Conservation (phyloP, 2,329 filamentous ascomycete genomes). For the Lecanicillium sp. region DNA sequence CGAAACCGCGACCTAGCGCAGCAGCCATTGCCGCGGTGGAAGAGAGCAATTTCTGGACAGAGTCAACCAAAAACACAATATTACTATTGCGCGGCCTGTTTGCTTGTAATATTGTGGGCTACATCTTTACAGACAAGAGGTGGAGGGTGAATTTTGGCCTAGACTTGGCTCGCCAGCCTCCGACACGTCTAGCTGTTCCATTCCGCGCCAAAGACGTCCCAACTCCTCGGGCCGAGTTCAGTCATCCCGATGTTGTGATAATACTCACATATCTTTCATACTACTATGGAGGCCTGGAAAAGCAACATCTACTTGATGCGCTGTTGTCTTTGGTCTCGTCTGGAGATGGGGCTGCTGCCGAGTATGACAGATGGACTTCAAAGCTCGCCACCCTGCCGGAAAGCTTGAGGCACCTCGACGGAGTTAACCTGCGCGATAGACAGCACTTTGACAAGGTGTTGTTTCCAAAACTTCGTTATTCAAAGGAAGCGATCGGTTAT, state of each 20-base stretch:
- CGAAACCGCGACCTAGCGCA: conserved; percentile 21
- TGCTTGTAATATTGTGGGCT: conserved; percentile 43
- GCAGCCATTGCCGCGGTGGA: conserved; percentile 28
- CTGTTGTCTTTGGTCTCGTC: conserved; percentile 24
- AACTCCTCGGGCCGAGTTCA: conserved; percentile 48
- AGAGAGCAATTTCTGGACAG: conserved; percentile 22
- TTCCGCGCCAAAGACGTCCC: conserved; percentile 53
- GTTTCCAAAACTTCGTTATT: conserved; percentile 43
- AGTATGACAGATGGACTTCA: conserved; percentile 43
- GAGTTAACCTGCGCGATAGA: conserved; percentile 51
- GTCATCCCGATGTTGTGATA: conserved; percentile 51
- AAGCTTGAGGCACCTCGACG: conserved; percentile 31
- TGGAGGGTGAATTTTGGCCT: conserved; percentile 60
- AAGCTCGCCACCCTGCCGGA: conserved; percentile 22
- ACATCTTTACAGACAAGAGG: conserved; percentile 46
- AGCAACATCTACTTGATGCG: conserved; percentile 39
- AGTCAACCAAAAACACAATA: conserved; percentile 24
- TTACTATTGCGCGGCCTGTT: conserved; percentile 48
- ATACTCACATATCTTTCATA: conserved; percentile 46
- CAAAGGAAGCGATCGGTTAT: conserved; percentile 52
- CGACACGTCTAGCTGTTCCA: conserved; percentile 45
- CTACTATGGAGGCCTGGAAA: conserved; percentile 46
- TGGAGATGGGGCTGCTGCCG: conserved; percentile 40
- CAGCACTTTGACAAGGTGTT: conserved; percentile 36
- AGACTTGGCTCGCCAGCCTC: conserved; percentile 29